Base-by-base conservation (phyloP, 225 moss, liverwort and hornwort genomes). In the Marchantia paleacea region DNA sequence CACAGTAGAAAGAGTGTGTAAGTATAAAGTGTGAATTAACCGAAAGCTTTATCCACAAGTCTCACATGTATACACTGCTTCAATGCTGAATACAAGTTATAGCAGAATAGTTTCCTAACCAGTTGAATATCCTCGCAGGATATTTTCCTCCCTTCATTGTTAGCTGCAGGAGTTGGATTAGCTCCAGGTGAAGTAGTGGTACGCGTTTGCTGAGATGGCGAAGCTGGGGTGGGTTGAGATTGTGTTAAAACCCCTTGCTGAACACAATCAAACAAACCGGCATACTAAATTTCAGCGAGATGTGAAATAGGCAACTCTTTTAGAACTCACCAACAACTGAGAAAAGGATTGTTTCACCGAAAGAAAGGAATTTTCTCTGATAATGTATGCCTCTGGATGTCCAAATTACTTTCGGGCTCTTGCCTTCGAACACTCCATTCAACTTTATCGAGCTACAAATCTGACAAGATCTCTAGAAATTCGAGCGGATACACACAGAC, bases 61-160 rank as follows among this genome's bases (percentile, higher is more conserved):
- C 39, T 39, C 39, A 5, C 39, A 39, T 39, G 39, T 39, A 39
- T 39, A 39, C 39, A 39, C 39, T 39, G 39, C 39, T 39, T 39
- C 39, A 39, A 39, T 39, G 39, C 39, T 39, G 39, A 39, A 39
- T 39, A 39, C 39, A 39, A 39, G 39, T 39, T 5, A 39, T 39
- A 39, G 39, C 3, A 39, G 39, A 39, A 71, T 66, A 9, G 28
- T 50, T 26, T 77, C 55, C 82, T 74, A 64, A 95, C 97, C 90
- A 95, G 79, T 75, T 95, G 95, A 82, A 99, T 95, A 69, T 99
- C 95, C 89, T 92, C 94, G 82, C 95, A 95, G 48, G 95, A 95
- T 67, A 99, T 99, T 86, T 95, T 99, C 63, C 99, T 87, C 71
- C 92, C 94, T 90, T 94, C 94, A 84, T 83, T 91, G 76, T 86